These are phyloP conservation scores for Spergularia bocconei DNA, from an alignment of 148 eudicot species.

Conservation along the genomic window DNA sequence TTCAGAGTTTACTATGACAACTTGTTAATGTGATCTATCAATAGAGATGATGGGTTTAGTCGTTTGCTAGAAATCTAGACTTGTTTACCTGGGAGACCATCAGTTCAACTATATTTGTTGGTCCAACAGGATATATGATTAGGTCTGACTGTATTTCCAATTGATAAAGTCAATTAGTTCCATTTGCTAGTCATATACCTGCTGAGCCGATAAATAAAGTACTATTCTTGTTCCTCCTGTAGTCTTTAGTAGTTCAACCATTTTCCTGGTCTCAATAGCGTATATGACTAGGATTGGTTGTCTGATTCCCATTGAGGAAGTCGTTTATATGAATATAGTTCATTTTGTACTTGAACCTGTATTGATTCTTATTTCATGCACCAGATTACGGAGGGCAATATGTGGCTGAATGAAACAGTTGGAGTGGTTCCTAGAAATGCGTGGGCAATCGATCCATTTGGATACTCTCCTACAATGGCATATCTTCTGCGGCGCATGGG, in stretches of 20 bases:
- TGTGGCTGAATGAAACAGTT: constrained; percentile 95
- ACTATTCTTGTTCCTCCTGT: background rate
- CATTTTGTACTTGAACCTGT: background rate
- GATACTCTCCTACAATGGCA: constrained; percentile 98
- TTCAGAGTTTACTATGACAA: too few species aligned
- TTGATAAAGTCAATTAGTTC: background rate
- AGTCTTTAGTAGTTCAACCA: background rate
- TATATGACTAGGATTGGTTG: background rate
- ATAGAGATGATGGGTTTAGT: too few species aligned
- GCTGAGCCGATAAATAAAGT: too few species aligned
- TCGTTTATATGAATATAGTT: background rate
- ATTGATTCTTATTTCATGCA: constrained; percentile 16
- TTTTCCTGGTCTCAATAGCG: background rate
- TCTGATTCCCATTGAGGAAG: too few species aligned
- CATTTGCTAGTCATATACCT: too few species aligned
- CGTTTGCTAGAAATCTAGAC: too few species aligned
- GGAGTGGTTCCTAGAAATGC: constrained; percentile 93
- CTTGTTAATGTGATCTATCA: too few species aligned
- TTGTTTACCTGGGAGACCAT: too few species aligned
- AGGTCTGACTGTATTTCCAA: background rate
- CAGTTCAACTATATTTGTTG: too few species aligned
- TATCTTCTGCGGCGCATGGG: constrained; percentile 99
- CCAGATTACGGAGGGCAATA: constrained; percentile 95
- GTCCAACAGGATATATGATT: background rate
- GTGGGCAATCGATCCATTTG: constrained; percentile 99